Evolutionary conservation across 2,329 filamentous ascomycete species (phyloP).

Genomic region (Botrytis fabae): DNA sequence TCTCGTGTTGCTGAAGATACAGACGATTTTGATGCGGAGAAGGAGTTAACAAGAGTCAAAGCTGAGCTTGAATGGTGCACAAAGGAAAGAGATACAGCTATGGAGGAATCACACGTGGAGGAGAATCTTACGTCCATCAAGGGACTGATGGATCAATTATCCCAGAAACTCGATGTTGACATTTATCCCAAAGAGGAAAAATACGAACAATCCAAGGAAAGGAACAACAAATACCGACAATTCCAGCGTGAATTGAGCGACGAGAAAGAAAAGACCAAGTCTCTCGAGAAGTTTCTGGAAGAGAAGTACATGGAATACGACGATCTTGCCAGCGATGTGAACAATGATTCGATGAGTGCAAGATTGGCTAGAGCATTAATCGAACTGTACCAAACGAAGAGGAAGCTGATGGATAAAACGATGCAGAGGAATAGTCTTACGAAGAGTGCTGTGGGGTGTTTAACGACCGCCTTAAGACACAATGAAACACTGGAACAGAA

Average conservation of each 20-base stretch:
- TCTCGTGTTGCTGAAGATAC: background rate
- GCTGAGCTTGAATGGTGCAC: background rate
- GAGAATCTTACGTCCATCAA: background rate
- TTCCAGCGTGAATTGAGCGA: slow-evolving; percentile 5
- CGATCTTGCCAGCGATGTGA: background rate
- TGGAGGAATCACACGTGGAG: slow-evolving; percentile 4
- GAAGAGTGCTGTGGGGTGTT: background rate
- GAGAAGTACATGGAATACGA: slow-evolving; percentile 8
- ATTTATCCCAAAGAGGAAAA: background rate
- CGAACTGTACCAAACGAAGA: background rate
- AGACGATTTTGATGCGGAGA: background rate
- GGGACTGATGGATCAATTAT: slow-evolving; percentile 3
- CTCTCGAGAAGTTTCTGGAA: slow-evolving; percentile 7
- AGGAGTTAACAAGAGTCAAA: slow-evolving; percentile 1
- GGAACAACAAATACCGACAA: background rate
- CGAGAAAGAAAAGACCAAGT: slow-evolving; percentile 14
- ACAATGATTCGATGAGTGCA: background rate
- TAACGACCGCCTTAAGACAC: background rate
- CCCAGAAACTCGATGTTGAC: background rate
- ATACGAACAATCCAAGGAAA: background rate
- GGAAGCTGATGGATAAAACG: slow-evolving; percentile 7
- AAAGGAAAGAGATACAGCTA: slow-evolving; percentile 1
- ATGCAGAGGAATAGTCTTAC: slow-evolving; percentile 15
- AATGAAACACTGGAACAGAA: background rate
- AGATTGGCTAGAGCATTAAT: slow-evolving; percentile 7